These are phyloP conservation scores for Zygotorulaspora florentina DNA, from an alignment of 805 yeast genomes.

Conservation along the genomic window DNA sequence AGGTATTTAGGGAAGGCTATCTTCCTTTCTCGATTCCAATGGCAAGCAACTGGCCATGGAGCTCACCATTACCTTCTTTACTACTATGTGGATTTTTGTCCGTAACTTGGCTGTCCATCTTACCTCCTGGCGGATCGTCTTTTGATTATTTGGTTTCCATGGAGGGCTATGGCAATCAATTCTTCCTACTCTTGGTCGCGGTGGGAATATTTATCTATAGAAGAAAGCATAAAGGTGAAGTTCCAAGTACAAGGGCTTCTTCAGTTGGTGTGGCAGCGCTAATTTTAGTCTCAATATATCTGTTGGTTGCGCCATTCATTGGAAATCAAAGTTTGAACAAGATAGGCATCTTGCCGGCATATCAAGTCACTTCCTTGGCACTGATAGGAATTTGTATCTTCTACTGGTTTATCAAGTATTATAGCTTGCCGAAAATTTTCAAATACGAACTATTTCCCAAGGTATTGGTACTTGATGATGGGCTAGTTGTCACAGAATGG, in stretches of 20 bases:
- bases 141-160: constrained; percentile 43
- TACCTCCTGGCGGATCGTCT: constrained; percentile 37
- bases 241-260: constrained; percentile 51
- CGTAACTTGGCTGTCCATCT: constrained; percentile 30
- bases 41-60: constrained; percentile 54
- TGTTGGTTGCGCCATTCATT: constrained; percentile 46
- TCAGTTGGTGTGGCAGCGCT: constrained; percentile 45
- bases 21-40: constrained; percentile 49
- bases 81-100: constrained; percentile 34
- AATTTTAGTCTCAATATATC: constrained; percentile 43
- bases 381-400: constrained; percentile 42
- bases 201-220: constrained; percentile 56
- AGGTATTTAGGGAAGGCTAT: constrained; percentile 59
- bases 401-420: constrained; percentile 56
- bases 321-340: constrained; percentile 20
- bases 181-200: constrained; percentile 49
- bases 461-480: constrained; percentile 48
- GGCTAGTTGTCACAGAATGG: constrained; percentile 57
- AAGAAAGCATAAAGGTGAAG: constrained; percentile 43
- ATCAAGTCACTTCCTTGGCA: constrained; percentile 40
- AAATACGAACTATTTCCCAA: constrained; percentile 44
- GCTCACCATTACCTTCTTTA: constrained; percentile 53
- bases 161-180: constrained; percentile 45
- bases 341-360: constrained; percentile 35
- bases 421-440: constrained; percentile 43